phyloP scores from a whole-genome alignment of 768 basidiomycete genomes.

The Mycena alexandri region DNA sequence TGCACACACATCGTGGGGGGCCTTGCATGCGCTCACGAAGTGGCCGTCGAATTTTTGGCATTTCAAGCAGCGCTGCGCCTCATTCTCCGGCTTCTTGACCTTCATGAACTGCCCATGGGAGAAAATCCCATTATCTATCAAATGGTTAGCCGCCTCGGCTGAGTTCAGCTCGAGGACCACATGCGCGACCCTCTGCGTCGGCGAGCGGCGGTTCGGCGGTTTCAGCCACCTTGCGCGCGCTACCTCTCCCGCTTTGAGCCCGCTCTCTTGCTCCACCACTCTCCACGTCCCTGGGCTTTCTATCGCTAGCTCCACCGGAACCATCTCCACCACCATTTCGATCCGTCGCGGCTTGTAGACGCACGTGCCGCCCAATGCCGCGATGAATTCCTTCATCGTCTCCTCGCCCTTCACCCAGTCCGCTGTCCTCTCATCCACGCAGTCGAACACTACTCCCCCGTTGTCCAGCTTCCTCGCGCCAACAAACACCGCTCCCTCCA shows the following conservation, averaged over 20 bases:
- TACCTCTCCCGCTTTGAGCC: no score
- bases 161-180: no score
- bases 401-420: neutral
- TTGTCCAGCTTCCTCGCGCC: conserved; percentile 4
- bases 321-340: no score
- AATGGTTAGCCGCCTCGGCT: no score
- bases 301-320: neutral
- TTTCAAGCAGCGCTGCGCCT: neutral
- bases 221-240: no score
- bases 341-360: neutral
- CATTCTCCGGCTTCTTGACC: neutral
- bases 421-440: conserved; percentile 17
- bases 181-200: no score
- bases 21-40: neutral
- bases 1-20: neutral
- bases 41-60: conserved; percentile 22
- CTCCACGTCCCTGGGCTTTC: conserved; percentile 11
- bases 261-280: conserved; percentile 11
- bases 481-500: conserved; percentile 6
- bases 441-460: conserved; percentile 17
- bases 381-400: neutral
- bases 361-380: neutral
- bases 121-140: no score
- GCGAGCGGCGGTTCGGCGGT: no score
- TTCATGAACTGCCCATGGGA: no score